Evolutionary conservation across 352 stramenopile genomes (phyloP).

Genomic region (Globisporangium camurandrum): DNA sequence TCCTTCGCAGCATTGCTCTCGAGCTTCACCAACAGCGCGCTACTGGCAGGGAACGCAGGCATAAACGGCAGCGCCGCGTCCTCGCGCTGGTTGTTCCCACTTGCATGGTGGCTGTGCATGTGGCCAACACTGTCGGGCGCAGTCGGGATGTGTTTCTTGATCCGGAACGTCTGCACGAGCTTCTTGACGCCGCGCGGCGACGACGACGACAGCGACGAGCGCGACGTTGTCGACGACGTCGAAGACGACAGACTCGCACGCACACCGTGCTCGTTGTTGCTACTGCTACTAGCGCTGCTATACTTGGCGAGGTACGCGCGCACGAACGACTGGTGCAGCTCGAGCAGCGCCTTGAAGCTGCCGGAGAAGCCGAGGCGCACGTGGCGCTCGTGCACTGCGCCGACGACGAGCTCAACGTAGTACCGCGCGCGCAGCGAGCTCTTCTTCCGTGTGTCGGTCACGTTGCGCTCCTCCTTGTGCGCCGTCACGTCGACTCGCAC

Average conservation of each 20-base stretch:
- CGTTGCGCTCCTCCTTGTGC: slow-evolving; percentile 56
- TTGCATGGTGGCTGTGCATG: not conserved
- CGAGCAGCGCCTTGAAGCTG: slow-evolving; percentile 50
- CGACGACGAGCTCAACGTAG: slow-evolving; percentile 65
- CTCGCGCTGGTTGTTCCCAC: not conserved
- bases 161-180: slow-evolving; percentile 18
- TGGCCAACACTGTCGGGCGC: slow-evolving; percentile 10
- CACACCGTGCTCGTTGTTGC: slow-evolving; percentile 6
- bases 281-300: slow-evolving; percentile 9
- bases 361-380: slow-evolving; percentile 55
- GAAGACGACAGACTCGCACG: slow-evolving; percentile 38
- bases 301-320: slow-evolving; percentile 30
- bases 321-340: slow-evolving; percentile 39
- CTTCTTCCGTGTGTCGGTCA: slow-evolving; percentile 36
- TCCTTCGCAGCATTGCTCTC: slow-evolving; percentile 37
- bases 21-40: slow-evolving; percentile 41
- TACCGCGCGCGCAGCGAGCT: slow-evolving; percentile 49
- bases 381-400: slow-evolving; percentile 37
- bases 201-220: slow-evolving; percentile 30
- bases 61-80: slow-evolving; percentile 21
- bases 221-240: slow-evolving; percentile 28
- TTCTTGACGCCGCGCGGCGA: slow-evolving; percentile 16
- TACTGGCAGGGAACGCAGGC: slow-evolving; percentile 28
- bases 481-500: slow-evolving; percentile 56
- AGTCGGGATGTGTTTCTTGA: slow-evolving; percentile 16